phyloP scores from a whole-genome alignment of 2,329 filamentous ascomycete genomes.

The Aureobasidium subglaciale region DNA sequence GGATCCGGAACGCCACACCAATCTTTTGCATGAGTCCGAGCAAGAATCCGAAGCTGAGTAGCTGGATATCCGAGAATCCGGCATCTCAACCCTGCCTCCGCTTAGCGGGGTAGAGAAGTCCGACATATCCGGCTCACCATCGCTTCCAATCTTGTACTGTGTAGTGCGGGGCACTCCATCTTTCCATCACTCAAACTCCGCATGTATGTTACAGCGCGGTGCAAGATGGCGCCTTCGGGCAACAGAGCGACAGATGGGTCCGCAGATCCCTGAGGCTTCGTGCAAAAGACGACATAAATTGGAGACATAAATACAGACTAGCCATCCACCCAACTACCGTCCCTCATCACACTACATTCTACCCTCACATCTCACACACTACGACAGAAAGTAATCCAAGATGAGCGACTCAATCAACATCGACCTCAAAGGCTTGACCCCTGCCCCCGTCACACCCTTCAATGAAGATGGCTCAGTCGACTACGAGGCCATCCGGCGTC shows the following conservation, averaged over 20 bases:
- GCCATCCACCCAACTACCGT: background rate
- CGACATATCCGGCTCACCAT: too few relatives aligned
- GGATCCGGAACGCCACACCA: background rate
- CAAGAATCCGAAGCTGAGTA: background rate
- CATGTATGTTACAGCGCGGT: too few relatives aligned
- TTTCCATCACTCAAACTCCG: too few relatives aligned
- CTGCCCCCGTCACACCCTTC: constrained; percentile 48
- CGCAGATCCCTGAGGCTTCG: background rate
- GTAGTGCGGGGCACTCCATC: too few relatives aligned
- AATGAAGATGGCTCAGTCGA: constrained; percentile 43
- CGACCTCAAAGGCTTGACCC: constrained; percentile 45
- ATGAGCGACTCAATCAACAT: constrained; percentile 22
- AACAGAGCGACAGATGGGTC: background rate
- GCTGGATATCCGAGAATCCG: too few relatives aligned
- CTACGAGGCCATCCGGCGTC: constrained; percentile 46
- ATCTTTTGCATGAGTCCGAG: too few relatives aligned
- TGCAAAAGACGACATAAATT: background rate
- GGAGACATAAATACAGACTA: background rate
- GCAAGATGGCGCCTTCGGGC: background rate
- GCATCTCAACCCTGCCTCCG: too few relatives aligned
- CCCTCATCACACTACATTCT: background rate
- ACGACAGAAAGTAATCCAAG: constrained; percentile 3
- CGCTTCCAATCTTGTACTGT: too few relatives aligned
- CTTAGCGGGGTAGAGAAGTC: too few relatives aligned
- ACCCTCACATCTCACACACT: background rate